Base-by-base conservation (phyloP, 257 asterid species). In the Solanum paucissectum region DNA sequence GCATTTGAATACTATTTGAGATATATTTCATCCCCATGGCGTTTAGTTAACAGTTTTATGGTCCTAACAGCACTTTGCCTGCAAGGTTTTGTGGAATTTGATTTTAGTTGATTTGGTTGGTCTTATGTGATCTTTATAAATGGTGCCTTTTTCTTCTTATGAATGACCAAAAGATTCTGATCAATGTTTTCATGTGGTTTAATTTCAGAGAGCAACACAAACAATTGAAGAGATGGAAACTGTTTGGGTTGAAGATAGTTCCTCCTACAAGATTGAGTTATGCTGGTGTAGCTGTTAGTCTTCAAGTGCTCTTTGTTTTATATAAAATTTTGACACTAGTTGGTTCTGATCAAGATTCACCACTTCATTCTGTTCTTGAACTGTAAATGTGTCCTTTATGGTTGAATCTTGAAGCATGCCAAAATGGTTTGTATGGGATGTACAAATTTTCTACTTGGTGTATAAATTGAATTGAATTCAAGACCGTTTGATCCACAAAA, bases 401-500 rank as follows among this genome's bases (percentile, higher is more conserved):
- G 71, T 62, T n/a, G 32, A 64, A 18, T 0, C 34, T 64, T 64
- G 34, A 25, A 25, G 2, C 34, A n/a, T n/a, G 4, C 36, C 10
- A 12, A 66, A 25, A 4, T 66, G 74, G 1, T 66, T 66, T 66
- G 74, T 11, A 0, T 27, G 27, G 74, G 20, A 66, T 66, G 34
- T 27, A 66, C 74, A 40, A 12, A 12, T 0, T 27, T 27, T 66
- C 9, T 66, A 66, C 20, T 12, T 27, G 16, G 20, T 68, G 9
- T 27, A 68, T 68, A 27, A 12, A 2, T 27, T 68, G 10, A 27
- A 1, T 68, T 2, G 37, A 68, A 29, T 68, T 68, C 36, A 68
- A 1, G 16, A 0, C 1, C 0, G 33, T 9, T 0, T 0, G 2
- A 4, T n/a, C 0, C 32, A n/a, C 71, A 58, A 58, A 52, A 3